Base-by-base conservation (phyloP, 805 yeast species). In the Hemisphaericaspora nanyangensis region DNA sequence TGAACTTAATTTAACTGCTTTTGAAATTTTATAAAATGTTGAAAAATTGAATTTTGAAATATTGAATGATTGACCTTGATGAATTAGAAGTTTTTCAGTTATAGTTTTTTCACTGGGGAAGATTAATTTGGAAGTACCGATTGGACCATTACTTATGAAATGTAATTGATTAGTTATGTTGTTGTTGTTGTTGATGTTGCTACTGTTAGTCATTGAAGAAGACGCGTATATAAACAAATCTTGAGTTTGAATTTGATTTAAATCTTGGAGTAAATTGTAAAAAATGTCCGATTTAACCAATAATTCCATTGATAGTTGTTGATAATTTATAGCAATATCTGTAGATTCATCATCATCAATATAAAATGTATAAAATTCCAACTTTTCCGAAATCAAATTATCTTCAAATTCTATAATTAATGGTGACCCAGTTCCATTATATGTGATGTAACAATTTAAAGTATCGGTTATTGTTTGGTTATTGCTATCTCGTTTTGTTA, bases 101-200 rank as follows among this genome's bases (percentile, higher is more conserved):
- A 79, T 75, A 2, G 78, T 65, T 48, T 73, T 70, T 34, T 76
- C 84, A 43, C 71, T 74, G 0, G 95, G 95, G 34, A 82, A 70
- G 7, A 74, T 69, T 16, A 86, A 64, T 51, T 82, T 80, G 29
- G 86, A 79, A 37, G 71, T 67, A 0, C 95, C 95, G 33, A 85
- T 70, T n/a, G 80, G 84, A 8, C 91, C 85, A 29, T 70, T 72
- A 0, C 93, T 82, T 5, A 84, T 74, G 38, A 88, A 71, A 18
- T 72, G 65, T 33, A 82, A 57, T 45, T 66, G 70, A 26, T 71
- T 65, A 50, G 56, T 29, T 6, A 17, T 26, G 8, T 17, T 25
- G n/a, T n/a, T n/a, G 18, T 24, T 19, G 7, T 19, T 29, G 10
- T 6, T 20, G 25, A 20, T 20, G 11, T 5, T 22, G 4, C 38